These are phyloP conservation scores for Arachis stenosperma DNA, from an alignment of 306 rosid genomes.

Conservation along the genomic window DNA sequence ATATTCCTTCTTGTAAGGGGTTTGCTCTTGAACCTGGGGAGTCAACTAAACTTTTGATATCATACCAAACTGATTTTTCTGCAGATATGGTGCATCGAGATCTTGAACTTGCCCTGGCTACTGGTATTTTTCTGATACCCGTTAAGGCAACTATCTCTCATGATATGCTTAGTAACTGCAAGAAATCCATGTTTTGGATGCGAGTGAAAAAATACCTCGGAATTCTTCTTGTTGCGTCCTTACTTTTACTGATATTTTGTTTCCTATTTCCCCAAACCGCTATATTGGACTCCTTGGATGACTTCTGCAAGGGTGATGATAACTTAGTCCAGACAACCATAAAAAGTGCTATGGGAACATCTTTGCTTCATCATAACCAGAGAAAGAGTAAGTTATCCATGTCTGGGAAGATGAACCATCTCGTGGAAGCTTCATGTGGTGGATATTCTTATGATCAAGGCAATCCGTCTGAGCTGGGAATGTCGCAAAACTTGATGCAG, in stretches of 20 bases:
- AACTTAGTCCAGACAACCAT: slow-evolving; percentile 43
- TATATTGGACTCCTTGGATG: slow-evolving; percentile 50
- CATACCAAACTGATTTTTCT: slow-evolving; percentile 81
- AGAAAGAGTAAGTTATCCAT: slow-evolving; percentile 52
- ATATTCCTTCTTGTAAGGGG: slow-evolving; percentile 51
- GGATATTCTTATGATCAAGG: slow-evolving; percentile 44
- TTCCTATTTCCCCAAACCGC: slow-evolving; percentile 52
- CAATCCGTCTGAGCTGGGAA: slow-evolving; percentile 38
- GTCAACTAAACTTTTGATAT: slow-evolving; percentile 50
- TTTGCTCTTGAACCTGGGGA: slow-evolving; percentile 49
- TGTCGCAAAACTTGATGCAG: slow-evolving; percentile 40
- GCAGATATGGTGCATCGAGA: slow-evolving; percentile 68
- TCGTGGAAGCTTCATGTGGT: slow-evolving; percentile 43
- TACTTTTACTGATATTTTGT: slow-evolving; percentile 56
- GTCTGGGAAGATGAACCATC: slow-evolving; percentile 50
- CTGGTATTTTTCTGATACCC: slow-evolving; percentile 80
- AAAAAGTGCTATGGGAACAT: slow-evolving; percentile 42
- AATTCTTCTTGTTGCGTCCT: slow-evolving; percentile 48
- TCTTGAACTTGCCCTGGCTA: slow-evolving; percentile 79
- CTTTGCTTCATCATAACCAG: slow-evolving; percentile 41
- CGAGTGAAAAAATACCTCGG: slow-evolving; percentile 61
- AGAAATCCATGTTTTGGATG: slow-evolving; percentile 70
- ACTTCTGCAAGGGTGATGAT: slow-evolving; percentile 43
- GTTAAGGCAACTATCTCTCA: slow-evolving; percentile 76
- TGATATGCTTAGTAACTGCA: slow-evolving; percentile 69